Evolutionary conservation across 2,329 filamentous ascomycete genomes (phyloP).

Genomic region (Aschersonia sp.): DNA sequence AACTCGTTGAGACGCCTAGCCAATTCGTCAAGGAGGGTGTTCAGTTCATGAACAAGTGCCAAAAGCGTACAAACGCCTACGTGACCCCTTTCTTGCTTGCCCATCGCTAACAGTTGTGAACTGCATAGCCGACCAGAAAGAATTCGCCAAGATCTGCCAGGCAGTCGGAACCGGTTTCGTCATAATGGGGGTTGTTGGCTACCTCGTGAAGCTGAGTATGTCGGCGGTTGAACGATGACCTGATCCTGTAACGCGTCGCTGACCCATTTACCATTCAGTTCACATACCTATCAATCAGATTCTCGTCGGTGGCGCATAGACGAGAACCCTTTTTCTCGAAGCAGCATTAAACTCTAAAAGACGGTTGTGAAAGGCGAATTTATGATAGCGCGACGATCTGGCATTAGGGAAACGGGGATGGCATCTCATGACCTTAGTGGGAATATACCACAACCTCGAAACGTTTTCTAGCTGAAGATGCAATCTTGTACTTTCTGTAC

Average conservation of each 20-base stretch:
- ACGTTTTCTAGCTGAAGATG: too few species aligned
- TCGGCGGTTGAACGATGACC: background rate
- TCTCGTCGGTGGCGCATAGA: conserved; percentile 50
- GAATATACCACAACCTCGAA: too few species aligned
- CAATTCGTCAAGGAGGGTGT: conserved; percentile 49
- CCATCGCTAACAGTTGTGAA: background rate
- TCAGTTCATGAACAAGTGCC: conserved; percentile 47
- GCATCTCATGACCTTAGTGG: too few species aligned
- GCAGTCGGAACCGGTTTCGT: conserved; percentile 57
- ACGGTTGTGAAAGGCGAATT: background rate
- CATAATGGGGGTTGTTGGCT: conserved; percentile 57
- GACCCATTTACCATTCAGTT: conserved; percentile 23
- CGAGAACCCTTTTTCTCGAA: background rate
- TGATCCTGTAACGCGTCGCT: background rate
- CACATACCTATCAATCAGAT: conserved; percentile 60
- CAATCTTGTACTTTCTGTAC: too few species aligned
- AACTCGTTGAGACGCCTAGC: conserved; percentile 53
- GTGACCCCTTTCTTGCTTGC: background rate
- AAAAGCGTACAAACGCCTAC: conserved; percentile 34
- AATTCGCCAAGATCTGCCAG: conserved; percentile 31
- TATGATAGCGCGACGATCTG: background rate
- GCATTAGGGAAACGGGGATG: background rate
- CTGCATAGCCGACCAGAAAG: conserved; percentile 23
- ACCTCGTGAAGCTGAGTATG: conserved; percentile 56
- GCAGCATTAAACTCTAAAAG: background rate